These are phyloP conservation scores for Coemansia nantahalensis DNA, from an alignment of 192 early-diverging fungal genomes.

Conservation along the genomic window DNA sequence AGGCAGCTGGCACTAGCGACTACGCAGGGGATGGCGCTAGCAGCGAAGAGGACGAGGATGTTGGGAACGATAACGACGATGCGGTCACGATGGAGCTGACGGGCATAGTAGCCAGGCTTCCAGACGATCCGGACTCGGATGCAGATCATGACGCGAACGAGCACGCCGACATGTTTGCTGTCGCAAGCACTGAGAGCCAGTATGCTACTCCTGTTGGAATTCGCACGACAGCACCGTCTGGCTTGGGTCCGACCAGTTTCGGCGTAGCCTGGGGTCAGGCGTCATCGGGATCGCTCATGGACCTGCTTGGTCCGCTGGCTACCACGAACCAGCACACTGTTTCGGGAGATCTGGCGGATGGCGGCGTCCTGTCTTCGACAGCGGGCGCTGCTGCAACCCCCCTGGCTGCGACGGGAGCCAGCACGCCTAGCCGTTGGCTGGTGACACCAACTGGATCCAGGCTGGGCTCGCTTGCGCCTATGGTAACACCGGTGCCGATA, in stretches of 20 bases:
- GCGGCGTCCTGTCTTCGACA: neutral
- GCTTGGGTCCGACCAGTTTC: neutral
- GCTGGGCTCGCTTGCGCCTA: too few relatives aligned
- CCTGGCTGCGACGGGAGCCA: too few relatives aligned
- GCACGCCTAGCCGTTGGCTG: too few relatives aligned
- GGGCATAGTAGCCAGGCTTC: conserved; percentile 24
- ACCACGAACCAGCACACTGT: conserved; percentile 1
- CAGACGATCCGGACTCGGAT: neutral
- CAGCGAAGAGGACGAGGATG: conserved; percentile 5
- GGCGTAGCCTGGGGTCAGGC: neutral
- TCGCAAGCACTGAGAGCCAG: neutral
- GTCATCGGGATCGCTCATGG: conserved; percentile 2
- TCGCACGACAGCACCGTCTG: too few relatives aligned
- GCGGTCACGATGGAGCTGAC: conserved; percentile 48
- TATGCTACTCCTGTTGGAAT: neutral
- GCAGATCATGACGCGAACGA: neutral
- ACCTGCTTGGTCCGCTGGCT: conserved; percentile 8
- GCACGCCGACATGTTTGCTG: neutral
- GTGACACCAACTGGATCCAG: too few relatives aligned
- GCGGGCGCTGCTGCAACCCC: too few relatives aligned
- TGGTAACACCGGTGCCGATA: too few relatives aligned
- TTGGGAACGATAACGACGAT: conserved; percentile 16
- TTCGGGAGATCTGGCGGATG: neutral
- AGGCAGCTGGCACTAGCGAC: neutral
- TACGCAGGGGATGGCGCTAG: conserved; percentile 5